phyloP scores from a whole-genome alignment of 2,329 filamentous ascomycete genomes.

The Cytospora piceicola region DNA sequence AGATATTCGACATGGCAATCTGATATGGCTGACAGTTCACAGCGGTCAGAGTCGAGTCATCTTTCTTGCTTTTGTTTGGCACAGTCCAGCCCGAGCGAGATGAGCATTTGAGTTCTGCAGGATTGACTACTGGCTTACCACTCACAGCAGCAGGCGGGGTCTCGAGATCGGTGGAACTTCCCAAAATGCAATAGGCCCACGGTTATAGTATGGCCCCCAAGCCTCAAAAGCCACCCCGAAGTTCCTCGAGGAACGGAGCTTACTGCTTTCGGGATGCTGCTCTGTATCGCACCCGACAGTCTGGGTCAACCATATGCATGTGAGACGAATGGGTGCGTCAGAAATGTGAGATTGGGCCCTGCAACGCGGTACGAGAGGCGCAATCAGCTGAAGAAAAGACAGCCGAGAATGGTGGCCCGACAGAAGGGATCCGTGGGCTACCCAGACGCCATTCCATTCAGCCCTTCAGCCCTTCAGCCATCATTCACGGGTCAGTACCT shows the following conservation, averaged over 20 bases:
- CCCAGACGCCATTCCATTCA: background rate
- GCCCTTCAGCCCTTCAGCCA: background rate
- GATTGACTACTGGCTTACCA: background rate
- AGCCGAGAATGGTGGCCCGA: background rate
- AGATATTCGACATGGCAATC: background rate
- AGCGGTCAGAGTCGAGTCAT: conserved; percentile 7
- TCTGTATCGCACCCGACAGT: conserved; percentile 19
- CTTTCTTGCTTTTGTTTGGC: background rate
- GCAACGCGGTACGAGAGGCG: background rate
- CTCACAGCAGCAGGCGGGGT: conserved; percentile 9
- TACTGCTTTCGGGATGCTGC: conserved; percentile 3
- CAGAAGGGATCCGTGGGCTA: background rate
- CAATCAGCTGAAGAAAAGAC: conserved; percentile 20
- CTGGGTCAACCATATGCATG: conserved; percentile 20
- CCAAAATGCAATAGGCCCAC: too few relatives aligned
- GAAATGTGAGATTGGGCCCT: conserved; percentile 10
- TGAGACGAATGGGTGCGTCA: conserved; percentile 20
- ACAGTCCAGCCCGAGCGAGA: background rate
- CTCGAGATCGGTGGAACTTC: conserved; percentile 1
- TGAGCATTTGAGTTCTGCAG: conserved; percentile 2
- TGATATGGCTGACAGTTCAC: conserved; percentile 10
- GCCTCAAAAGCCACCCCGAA: background rate
- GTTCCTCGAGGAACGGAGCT: background rate
- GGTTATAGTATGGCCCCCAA: background rate
- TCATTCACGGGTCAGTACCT: background rate